Conservation (phyloP, 495 filamentous ascomycete genomes). For the Trichoderma virens region DNA sequence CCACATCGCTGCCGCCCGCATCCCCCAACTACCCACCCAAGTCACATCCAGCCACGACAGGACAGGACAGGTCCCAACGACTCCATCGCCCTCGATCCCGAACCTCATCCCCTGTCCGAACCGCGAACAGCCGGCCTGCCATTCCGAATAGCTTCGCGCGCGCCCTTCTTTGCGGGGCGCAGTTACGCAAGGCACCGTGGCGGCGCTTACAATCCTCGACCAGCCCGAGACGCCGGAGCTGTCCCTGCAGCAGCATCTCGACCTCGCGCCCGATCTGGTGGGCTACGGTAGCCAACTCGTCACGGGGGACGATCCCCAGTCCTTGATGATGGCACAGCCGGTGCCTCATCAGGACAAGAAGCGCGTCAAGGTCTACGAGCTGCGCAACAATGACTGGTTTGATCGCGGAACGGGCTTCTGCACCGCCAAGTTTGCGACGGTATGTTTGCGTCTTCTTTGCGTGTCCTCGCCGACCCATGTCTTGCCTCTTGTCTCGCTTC, state of each 20-base stretch:
- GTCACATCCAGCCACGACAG: too few species aligned
- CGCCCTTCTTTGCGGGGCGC: slow-evolving; percentile 27
- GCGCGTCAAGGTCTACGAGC: slow-evolving; percentile 98
- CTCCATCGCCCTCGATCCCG: background rate
- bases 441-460: slow-evolving; percentile 41
- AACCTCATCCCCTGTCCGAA: slow-evolving; percentile 11
- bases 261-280: slow-evolving; percentile 32
- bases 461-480: background rate
- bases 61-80: background rate
- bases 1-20: slow-evolving; percentile 13
- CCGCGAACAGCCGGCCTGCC: background rate
- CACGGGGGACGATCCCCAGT: slow-evolving; percentile 31
- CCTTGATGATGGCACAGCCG: slow-evolving; percentile 77
- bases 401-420: slow-evolving; percentile 97
- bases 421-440: slow-evolving; percentile 65
- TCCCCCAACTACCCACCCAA: slow-evolving; percentile 3
- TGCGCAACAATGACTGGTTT: slow-evolving; percentile 98
- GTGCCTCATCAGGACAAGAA: slow-evolving; percentile 82
- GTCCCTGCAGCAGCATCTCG: slow-evolving; percentile 37
- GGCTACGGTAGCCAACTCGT: slow-evolving; percentile 24
- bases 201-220: slow-evolving; percentile 38
- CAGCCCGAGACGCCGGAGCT: slow-evolving; percentile 33
- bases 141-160: slow-evolving; percentile 13
- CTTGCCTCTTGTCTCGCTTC: slow-evolving; percentile 11
- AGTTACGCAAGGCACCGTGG: slow-evolving; percentile 34